A percentile compares a stretch with the other conserved stretches of the same genome.
Evolutionary conservation across 176 grass and related monocot species (phyloP).

Genomic region (Eremochloa ophiuroides): DNA sequence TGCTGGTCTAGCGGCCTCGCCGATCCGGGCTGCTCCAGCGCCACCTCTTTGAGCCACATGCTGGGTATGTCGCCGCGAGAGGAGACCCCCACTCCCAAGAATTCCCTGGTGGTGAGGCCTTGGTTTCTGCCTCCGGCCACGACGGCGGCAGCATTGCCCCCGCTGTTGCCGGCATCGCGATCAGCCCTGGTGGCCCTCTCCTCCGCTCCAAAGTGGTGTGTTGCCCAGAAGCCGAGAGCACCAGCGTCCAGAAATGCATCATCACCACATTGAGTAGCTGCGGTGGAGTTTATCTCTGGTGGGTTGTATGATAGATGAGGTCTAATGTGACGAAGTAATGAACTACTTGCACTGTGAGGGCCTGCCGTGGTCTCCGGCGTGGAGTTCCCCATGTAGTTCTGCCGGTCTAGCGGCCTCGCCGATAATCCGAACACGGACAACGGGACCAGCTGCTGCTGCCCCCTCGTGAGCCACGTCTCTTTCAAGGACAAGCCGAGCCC

Average conservation of each 20-base stretch:
- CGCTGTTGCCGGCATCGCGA: constrained; percentile 25
- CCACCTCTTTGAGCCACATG: no score
- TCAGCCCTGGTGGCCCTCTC: not conserved
- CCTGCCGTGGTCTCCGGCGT: constrained; percentile 37
- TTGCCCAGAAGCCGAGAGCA: constrained; percentile 18
- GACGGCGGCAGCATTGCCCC: not conserved
- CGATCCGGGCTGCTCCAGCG: no score
- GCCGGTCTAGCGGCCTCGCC: constrained; percentile 22
- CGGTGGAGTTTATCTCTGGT: no score
- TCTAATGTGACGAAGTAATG: no score
- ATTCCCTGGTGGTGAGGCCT: constrained; percentile 76
- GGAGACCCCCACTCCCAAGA: constrained; percentile 74
- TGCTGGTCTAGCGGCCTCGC: no score
- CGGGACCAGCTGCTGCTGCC: constrained; percentile 32
- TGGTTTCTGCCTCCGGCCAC: constrained; percentile 30
- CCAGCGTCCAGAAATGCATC: constrained; percentile 20
- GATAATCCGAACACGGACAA: constrained; percentile 40
- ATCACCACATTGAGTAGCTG: not conserved
- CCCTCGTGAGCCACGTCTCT: constrained; percentile 51
- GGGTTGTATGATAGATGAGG: no score
- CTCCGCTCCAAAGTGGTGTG: constrained; percentile 1
- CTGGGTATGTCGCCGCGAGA: constrained; percentile 69
- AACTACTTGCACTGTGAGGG: not conserved
- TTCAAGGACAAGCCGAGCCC: constrained; percentile 21
- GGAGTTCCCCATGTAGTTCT: constrained; percentile 28